phyloP scores from a whole-genome alignment of 2,329 filamentous ascomycete genomes.

The Sporothrix phasma region DNA sequence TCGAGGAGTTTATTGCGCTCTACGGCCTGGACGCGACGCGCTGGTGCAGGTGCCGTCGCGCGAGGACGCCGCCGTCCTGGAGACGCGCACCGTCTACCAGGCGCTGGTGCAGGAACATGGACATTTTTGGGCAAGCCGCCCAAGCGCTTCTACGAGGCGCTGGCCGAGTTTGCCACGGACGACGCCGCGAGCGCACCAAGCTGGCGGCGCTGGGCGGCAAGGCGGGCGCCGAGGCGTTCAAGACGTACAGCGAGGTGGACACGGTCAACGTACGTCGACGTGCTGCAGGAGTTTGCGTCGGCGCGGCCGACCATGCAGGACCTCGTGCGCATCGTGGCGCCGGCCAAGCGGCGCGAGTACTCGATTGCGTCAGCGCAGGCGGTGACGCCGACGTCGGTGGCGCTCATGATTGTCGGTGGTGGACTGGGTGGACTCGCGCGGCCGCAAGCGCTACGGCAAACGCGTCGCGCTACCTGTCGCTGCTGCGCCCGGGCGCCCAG shows the following conservation, averaged over 20 bases:
- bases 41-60: constrained; percentile 86
- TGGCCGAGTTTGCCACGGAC: constrained; percentile 78
- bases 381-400: constrained; percentile 79
- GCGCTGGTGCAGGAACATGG: constrained; percentile 82
- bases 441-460: constrained; percentile 86
- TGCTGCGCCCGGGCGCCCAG: constrained; percentile 61
- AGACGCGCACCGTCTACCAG: constrained; percentile 89
- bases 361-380: constrained; percentile 97
- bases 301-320: constrained; percentile 84
- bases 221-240: constrained; percentile 82
- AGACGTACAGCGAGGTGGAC: constrained; percentile 82
- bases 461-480: constrained; percentile 80
- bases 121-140: constrained; percentile 94
- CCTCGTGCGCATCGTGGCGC: constrained; percentile 74
- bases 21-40: constrained; percentile 78
- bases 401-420: constrained; percentile 96
- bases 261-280: constrained; percentile 82
- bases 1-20: constrained; percentile 76
- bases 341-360: constrained; percentile 95
- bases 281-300: constrained; percentile 81
- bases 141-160: constrained; percentile 93
- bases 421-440: constrained; percentile 81
- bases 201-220: constrained; percentile 66
- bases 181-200: constrained; percentile 70
- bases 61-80: constrained; percentile 62